phyloP scores from a whole-genome alignment of 225 moss, liverwort and hornwort genomes.

The Polytrichum commune region DNA sequence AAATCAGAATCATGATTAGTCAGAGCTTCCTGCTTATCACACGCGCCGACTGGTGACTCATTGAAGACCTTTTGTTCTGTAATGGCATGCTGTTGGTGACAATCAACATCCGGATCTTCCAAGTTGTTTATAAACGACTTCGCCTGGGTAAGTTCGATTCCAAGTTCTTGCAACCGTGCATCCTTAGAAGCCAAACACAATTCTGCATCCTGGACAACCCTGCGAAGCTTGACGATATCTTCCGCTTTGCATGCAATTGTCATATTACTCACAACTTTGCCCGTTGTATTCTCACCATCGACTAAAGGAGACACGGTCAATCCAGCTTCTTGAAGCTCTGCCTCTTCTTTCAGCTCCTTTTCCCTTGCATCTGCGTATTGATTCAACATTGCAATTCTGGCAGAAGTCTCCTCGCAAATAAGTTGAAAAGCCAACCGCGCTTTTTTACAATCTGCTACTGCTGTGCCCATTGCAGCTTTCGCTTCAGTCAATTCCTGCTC shows the following conservation, averaged over 20 bases:
- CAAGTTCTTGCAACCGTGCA: constrained; percentile 6
- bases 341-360: constrained; percentile 28
- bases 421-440: constrained; percentile 33
- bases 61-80: constrained; percentile 13
- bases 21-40: constrained; percentile 29
- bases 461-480: constrained; percentile 29
- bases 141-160: constrained; percentile 3
- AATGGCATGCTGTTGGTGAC: constrained; percentile 6
- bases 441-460: constrained; percentile 36
- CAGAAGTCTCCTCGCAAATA: constrained; percentile 31
- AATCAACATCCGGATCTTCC: constrained; percentile 23
- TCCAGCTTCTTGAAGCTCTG: constrained; percentile 15
- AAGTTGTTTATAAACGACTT: constrained; percentile 3
- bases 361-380: constrained; percentile 24
- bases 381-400: constrained; percentile 32
- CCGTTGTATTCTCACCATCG: constrained; percentile 1
- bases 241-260: constrained; percentile 8
- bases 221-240: constrained; percentile 10
- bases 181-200: constrained; percentile 17
- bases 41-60: constrained; percentile 31
- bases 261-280: background rate
- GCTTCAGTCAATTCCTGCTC: constrained; percentile 36
- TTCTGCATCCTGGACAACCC: constrained; percentile 7
- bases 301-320: no score
- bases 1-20: constrained; percentile 16